Conservation (phyloP, 805 yeast genomes). For the Suhomyces pyralidae region DNA sequence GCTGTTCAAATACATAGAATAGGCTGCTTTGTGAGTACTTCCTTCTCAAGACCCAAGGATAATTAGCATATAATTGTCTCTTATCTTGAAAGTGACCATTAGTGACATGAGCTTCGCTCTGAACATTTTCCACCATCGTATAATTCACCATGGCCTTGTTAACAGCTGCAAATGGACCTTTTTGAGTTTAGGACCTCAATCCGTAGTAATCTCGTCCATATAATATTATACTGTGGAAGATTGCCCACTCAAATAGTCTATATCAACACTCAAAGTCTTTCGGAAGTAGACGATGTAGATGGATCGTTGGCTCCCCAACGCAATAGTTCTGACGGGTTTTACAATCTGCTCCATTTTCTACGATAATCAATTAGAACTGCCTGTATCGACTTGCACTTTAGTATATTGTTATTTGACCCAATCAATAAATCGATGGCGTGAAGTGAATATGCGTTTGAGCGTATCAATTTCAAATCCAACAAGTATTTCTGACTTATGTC, state of each 20-base stretch:
- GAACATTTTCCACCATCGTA: slow-evolving; percentile 9
- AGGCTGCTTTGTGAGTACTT: slow-evolving; percentile 9
- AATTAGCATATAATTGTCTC: slow-evolving; percentile 5
- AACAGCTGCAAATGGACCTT: slow-evolving; percentile 7
- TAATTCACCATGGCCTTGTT: not conserved
- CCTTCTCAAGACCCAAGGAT: slow-evolving; percentile 10
- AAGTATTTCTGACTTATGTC: too few relatives aligned
- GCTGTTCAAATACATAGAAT: slow-evolving; percentile 15
- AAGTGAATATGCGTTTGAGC: too few relatives aligned
- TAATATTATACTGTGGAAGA: slow-evolving; percentile 1
- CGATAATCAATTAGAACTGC: too few relatives aligned
- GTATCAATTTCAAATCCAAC: too few relatives aligned
- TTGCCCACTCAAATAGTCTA: slow-evolving; percentile 1
- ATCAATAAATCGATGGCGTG: too few relatives aligned
- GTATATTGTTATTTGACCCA: too few relatives aligned
- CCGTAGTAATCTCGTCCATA: slow-evolving; percentile 3
- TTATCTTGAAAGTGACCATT: not conserved
- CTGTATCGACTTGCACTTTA: too few relatives aligned
- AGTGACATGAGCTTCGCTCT: not conserved
- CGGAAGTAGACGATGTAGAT: not conserved
- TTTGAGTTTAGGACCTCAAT: slow-evolving; percentile 2
- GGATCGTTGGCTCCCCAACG: too few relatives aligned
- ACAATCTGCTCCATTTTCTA: too few relatives aligned
- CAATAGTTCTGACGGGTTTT: too few relatives aligned
- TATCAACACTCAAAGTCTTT: not conserved